Evolutionary conservation across 2,329 filamentous ascomycete species (phyloP), one percentile per base, ranked within the genome.

Genomic region (Alternaria triticimaculans): DNA sequence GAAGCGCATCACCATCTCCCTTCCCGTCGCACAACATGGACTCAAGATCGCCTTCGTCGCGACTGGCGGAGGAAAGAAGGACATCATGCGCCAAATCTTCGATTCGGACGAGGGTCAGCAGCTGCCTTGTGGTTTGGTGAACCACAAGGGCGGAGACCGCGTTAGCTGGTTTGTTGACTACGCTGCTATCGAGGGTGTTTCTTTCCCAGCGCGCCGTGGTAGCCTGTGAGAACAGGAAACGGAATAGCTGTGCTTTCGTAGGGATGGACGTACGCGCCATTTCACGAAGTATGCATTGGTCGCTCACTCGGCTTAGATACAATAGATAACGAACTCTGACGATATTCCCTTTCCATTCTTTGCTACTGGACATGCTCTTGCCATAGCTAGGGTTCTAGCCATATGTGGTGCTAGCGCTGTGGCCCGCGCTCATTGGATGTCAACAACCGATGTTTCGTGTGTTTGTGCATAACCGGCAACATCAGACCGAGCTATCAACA

Each of bases 111-210:
- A 92, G 69, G 89, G 90, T 9, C 82, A 85, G 45, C 89, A 88
- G 37, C 84, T 98, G 63, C 96, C 96, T 2, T 97, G 94, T 78
- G 89, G 92, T 1, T 84, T 98, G 69, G 90, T 99, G 75, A 99
- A 99, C 80, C 88, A 92, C 73, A 89, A 88, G 45, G 91, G 88
- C 4, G 93, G 92, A 48, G 94, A 97, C 69, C 91, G 93, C 74
- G 93, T 94, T 76, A 96, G 90, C 82, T 99, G 96, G 96, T 98
- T 99, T 79, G 93, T 94, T 46, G 96, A 98, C 79, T 87, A 89
- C 75, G 85, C 92, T 5, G 95, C 96, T 50, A 89, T 96, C 12
- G 91, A 97, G 76, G 94, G 93, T 5, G 92, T 99, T 12, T 84
- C 86, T 64, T 97, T 93, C 77, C 93, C 94, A 23, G 87, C 75